These are phyloP conservation scores for Nemania diffusa DNA, from an alignment of 2,329 filamentous ascomycete species.

Conservation along the genomic window DNA sequence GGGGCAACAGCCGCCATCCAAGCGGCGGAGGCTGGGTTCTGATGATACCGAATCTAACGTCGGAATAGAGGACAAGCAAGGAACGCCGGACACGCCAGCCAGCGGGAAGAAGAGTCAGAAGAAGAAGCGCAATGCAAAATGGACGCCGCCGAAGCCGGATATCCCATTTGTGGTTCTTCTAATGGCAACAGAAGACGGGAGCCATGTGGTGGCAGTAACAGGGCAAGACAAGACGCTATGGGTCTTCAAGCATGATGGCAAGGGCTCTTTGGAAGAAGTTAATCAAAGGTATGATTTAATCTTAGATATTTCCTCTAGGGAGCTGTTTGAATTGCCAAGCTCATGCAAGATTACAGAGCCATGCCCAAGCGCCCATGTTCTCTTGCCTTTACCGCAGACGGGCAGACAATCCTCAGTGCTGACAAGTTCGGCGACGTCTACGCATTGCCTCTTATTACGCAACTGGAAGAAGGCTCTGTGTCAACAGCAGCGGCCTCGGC, in stretches of 20 bases:
- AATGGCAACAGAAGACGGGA: constrained; percentile 69
- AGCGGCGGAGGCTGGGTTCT: constrained; percentile 30
- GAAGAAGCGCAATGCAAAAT: constrained; percentile 50
- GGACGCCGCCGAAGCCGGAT: constrained; percentile 50
- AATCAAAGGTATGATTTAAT: constrained; percentile 71
- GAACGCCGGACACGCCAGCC: constrained; percentile 25
- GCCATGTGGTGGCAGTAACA: constrained; percentile 80
- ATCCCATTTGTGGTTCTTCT: constrained; percentile 76
- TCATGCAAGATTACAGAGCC: constrained; percentile 59
- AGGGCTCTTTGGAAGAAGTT: constrained; percentile 71
- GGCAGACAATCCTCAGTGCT: constrained; percentile 78
- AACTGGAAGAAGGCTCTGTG: constrained; percentile 11
- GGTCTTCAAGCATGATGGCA: constrained; percentile 75
- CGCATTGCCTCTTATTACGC: constrained; percentile 75
- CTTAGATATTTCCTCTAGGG: neutral
- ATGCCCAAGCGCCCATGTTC: constrained; percentile 93
- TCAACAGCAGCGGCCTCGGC: constrained; percentile 18
- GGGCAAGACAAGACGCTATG: constrained; percentile 92
- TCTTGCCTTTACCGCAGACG: constrained; percentile 75
- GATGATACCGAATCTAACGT: constrained; percentile 6
- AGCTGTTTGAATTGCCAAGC: constrained; percentile 26
- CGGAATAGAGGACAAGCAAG: constrained; percentile 11
- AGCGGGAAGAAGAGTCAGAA: constrained; percentile 38
- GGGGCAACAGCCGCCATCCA: constrained; percentile 28
- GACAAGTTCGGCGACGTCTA: constrained; percentile 99